phyloP scores from a whole-genome alignment of 1,284 basidiomycete genomes.

The Puccinia novopanici region DNA sequence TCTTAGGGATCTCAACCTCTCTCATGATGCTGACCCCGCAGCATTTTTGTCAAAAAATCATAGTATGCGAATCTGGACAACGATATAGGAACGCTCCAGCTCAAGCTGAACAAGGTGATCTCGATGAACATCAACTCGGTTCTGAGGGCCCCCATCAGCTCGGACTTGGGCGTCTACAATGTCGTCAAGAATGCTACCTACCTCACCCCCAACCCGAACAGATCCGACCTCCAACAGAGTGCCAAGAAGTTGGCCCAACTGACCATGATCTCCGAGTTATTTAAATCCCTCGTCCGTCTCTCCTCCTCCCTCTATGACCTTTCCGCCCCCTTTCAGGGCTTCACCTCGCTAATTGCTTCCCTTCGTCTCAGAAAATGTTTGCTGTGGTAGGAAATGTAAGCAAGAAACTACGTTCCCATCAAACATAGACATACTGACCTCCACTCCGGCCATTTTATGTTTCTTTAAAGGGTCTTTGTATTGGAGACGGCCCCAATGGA shows the following conservation, averaged over 20 bases:
- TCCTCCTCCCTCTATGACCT: background rate
- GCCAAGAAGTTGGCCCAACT: slow-evolving; percentile 44
- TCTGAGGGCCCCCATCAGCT: slow-evolving; percentile 41
- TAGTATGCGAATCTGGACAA: slow-evolving; percentile 47
- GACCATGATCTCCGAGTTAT: slow-evolving; percentile 46
- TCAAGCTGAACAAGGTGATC: slow-evolving; percentile 43
- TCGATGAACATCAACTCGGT: slow-evolving; percentile 26
- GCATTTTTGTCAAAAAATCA: background rate
- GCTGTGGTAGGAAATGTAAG: slow-evolving; percentile 42
- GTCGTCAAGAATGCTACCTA: slow-evolving; percentile 37
- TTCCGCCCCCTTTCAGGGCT: background rate
- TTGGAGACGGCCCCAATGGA: slow-evolving; percentile 38
- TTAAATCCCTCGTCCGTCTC: slow-evolving; percentile 46
- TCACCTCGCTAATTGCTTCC: background rate
- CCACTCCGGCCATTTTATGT: no score
- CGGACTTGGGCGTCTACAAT: slow-evolving; percentile 40
- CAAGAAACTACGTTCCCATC: background rate
- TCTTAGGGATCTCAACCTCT: background rate
- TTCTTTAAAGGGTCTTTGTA: slow-evolving; percentile 24
- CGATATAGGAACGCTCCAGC: slow-evolving; percentile 43
- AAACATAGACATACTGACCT: no score
- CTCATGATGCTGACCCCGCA: background rate
- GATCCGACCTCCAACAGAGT: slow-evolving; percentile 29
- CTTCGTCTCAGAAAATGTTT: slow-evolving; percentile 46
- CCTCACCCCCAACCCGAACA: slow-evolving; percentile 19